Base-by-base conservation (phyloP, 108 stramenopile species). In the Skeletonema grethae region DNA sequence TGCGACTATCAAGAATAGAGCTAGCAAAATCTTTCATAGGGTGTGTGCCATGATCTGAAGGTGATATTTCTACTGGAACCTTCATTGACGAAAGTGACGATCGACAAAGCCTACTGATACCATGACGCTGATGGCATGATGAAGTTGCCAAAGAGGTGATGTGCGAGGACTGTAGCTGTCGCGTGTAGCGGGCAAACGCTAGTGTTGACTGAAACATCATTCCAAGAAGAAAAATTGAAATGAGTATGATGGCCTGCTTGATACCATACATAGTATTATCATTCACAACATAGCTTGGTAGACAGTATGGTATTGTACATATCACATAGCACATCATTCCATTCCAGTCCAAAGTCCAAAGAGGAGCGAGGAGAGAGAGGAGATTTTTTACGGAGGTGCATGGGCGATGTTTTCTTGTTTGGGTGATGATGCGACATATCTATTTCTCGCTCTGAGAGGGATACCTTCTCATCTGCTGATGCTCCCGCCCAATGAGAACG, bases 31-130 rank as follows among this genome's bases (percentile, higher is more conserved):
- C 22, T 28, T 15, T 30, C 8, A 67, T 16, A 15, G 65, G 65
- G 11, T 24, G 24, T 48, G 65, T 67, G 13, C 65, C 65, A 41
- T 67, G 65, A 67, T 67, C 41, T 15, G 65, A 46, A 41, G 65
- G 65, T 4, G 65, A 67, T 53, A 67, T 25, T 31, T 67, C 65
- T 45, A 67, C 65, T 28, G 65, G 29, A 60, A 16, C 59, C 24
- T 60, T 60, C 35, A 22, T 53, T 29, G 43, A 46, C 7, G 41
- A 30, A 15, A 67, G 29, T 67, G 50, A 67, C n/a, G 13, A 30
- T 16, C 22, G 59, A 60, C 15, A 31, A 15, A n/a, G 0, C 15
- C 59, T 34, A 60, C 59, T 12, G 59, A 34, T 60, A 13, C 15
- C 22, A 60, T 35, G 59, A 7, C 59, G 59, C 1, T 34, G 59